Percentiles rank a stretch among this genome's conserved stretches.
Evolutionary conservation across 345 rosid genomes (phyloP).

Genomic region (Linum usitatissimum): DNA sequence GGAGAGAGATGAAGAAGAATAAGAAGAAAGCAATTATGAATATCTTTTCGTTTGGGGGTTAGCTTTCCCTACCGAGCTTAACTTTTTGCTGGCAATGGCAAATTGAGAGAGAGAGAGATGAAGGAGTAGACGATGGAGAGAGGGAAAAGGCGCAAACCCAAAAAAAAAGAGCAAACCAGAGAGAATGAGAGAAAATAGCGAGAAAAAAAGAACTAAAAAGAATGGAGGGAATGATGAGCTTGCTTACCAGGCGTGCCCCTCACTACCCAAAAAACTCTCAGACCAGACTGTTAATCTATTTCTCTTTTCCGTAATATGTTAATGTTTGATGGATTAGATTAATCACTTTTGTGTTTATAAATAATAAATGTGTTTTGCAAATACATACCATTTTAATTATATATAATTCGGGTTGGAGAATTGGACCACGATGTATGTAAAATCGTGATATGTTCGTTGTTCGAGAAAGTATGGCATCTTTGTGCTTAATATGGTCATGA

Average conservation of each 20-base stretch:
- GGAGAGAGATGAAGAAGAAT: conserved; percentile 11
- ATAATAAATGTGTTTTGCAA: no score
- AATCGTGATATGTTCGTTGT: no score
- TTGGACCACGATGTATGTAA: no score
- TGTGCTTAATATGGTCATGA: no score
- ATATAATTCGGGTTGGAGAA: no score
- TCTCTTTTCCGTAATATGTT: no score
- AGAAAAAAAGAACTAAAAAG: conserved; percentile 26
- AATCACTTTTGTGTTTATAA: no score
- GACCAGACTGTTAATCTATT: not conserved
- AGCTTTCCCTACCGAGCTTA: not conserved
- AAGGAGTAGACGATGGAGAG: not conserved
- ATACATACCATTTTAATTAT: no score
- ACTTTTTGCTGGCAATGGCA: not conserved
- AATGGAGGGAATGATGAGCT: conserved; percentile 70
- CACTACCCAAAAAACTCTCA: conserved; percentile 38
- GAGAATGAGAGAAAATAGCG: conserved; percentile 9
- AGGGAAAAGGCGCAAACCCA: not conserved
- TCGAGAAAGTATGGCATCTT: no score
- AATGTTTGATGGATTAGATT: no score
- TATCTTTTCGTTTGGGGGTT: not conserved
- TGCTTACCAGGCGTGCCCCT: conserved; percentile 80
- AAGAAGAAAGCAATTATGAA: conserved; percentile 9
- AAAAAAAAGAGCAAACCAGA: conserved; percentile 23
- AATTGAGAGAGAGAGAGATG: conserved; percentile 23